Evolutionary conservation across 805 yeast species (phyloP).

Genomic region (Suhomyces sp.): DNA sequence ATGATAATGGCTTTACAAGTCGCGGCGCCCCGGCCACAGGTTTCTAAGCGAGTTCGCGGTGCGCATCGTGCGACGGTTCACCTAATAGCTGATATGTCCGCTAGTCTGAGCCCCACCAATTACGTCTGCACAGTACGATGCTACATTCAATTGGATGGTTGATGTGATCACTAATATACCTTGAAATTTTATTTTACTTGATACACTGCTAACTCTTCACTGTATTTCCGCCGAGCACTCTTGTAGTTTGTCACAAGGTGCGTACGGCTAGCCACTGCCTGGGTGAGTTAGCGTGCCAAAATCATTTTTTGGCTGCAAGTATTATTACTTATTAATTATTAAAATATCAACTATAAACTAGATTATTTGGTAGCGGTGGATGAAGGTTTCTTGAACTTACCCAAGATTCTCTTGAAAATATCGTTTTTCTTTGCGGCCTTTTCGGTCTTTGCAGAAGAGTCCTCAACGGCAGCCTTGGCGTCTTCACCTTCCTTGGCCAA

Average conservation of each 20-base stretch:
- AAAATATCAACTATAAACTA: background rate
- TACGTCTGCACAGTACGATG: too few relatives aligned
- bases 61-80: too few relatives aligned
- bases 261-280: too few relatives aligned
- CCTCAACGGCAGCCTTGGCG: conserved; percentile 30
- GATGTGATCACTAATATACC: too few relatives aligned
- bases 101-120: too few relatives aligned
- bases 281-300: too few relatives aligned
- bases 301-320: conserved; percentile 2
- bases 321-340: conserved; percentile 5
- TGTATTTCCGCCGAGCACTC: too few relatives aligned
- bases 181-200: too few relatives aligned
- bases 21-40: background rate
- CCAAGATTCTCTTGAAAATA: conserved; percentile 34
- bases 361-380: conserved; percentile 5
- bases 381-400: conserved; percentile 33
- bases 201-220: too few relatives aligned
- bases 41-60: background rate
- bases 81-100: too few relatives aligned
- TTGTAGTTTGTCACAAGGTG: too few relatives aligned
- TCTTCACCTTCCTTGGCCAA: conserved; percentile 16
- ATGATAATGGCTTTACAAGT: background rate
- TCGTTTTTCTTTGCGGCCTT: conserved; percentile 38
- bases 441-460: conserved; percentile 24
- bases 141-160: too few relatives aligned